These are phyloP conservation scores for Torrubiella hemipterigena DNA, from an alignment of 2,329 filamentous ascomycete genomes.

Conservation along the genomic window DNA sequence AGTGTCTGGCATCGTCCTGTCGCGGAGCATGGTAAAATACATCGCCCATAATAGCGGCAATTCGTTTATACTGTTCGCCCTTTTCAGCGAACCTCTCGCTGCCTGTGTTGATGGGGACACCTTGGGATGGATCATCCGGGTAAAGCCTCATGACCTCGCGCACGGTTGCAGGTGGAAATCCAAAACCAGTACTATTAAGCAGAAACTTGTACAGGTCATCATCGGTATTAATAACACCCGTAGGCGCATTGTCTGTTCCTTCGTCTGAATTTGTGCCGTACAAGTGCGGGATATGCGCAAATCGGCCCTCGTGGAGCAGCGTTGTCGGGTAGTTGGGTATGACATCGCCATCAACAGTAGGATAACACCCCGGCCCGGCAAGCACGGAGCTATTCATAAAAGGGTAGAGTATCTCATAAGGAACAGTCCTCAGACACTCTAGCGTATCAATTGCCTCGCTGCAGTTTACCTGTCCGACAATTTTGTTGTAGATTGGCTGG, in stretches of 20 bases:
- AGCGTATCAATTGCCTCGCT: conserved; percentile 12
- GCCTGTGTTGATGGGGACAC: not conserved
- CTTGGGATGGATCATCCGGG: not conserved
- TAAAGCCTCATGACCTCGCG: not conserved
- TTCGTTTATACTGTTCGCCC: not conserved
- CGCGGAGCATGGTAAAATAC: not conserved
- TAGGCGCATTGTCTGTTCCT: conserved; percentile 38
- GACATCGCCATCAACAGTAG: conserved; percentile 24
- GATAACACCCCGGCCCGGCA: conserved; percentile 8
- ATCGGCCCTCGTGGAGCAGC: conserved; percentile 43
- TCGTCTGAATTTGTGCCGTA: conserved; percentile 55
- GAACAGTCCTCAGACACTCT: conserved; percentile 18
- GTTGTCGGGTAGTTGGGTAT: conserved; percentile 30
- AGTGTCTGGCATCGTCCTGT: too few relatives aligned
- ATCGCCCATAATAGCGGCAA: not conserved
- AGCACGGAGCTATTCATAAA: too few relatives aligned
- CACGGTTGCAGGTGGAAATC: not conserved
- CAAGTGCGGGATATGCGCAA: conserved; percentile 53
- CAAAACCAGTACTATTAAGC: not conserved
- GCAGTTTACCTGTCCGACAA: conserved; percentile 14
- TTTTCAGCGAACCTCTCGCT: not conserved
- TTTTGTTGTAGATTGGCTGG: conserved; percentile 17
- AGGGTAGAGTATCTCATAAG: conserved; percentile 17
- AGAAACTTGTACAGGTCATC: conserved; percentile 28
- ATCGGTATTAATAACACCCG: conserved; percentile 39